Evolutionary conservation across 306 rosid genomes (phyloP).

Genomic region (Datisca glomerata): DNA sequence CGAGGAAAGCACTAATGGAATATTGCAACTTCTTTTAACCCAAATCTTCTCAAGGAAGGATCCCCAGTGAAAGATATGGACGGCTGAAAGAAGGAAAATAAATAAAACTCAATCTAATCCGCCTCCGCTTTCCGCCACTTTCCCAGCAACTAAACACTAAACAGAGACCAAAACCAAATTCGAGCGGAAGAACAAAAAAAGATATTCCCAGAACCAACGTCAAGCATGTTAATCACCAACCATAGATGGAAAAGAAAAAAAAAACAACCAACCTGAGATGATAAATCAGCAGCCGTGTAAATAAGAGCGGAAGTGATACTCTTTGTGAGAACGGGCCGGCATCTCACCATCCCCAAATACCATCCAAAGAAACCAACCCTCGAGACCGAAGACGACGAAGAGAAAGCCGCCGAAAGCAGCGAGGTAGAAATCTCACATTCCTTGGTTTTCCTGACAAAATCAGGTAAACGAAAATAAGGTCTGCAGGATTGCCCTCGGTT

Average conservation of each 20-base stretch:
- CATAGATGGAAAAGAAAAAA: not conserved
- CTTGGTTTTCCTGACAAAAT: constrained; percentile 26
- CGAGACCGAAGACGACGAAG: constrained; percentile 25
- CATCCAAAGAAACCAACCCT: constrained; percentile 54
- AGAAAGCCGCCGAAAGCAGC: constrained; percentile 30
- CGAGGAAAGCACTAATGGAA: too few species aligned
- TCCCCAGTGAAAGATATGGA: too few species aligned
- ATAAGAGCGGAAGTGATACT: constrained; percentile 60
- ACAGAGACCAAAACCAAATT: not conserved
- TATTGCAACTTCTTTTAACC: too few species aligned
- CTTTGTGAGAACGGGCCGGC: constrained; percentile 58
- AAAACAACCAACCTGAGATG: constrained; percentile 51
- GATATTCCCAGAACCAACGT: too few species aligned
- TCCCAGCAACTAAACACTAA: constrained; percentile 1
- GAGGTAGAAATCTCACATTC: constrained; percentile 27
- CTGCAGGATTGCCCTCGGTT: constrained; percentile 17
- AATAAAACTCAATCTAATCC: too few species aligned
- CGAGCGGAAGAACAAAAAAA: not conserved
- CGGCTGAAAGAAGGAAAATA: too few species aligned
- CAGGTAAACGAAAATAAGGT: constrained; percentile 31
- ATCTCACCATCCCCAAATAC: constrained; percentile 68
- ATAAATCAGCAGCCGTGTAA: constrained; percentile 71
- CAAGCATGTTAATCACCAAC: too few species aligned
- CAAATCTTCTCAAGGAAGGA: too few species aligned
- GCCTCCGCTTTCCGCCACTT: not conserved